phyloP scores from a whole-genome alignment of 345 rosid species.

The Capsella bursapastoris region DNA sequence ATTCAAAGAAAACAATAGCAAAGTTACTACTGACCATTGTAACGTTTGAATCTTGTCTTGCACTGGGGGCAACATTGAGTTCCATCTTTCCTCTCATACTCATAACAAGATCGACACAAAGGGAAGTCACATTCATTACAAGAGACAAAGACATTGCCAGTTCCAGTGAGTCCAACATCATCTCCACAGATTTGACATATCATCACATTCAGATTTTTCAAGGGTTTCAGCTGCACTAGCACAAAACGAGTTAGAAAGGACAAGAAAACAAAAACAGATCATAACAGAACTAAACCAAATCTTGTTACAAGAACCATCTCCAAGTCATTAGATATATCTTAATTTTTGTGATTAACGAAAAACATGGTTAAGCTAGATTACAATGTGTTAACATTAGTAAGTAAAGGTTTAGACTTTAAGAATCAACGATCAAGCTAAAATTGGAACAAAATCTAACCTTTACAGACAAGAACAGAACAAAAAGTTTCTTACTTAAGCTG shows the following conservation, averaged over 20 bases:
- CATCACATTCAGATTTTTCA: slow-evolving; percentile 65
- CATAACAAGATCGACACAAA: slow-evolving; percentile 95
- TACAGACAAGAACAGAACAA: slow-evolving; percentile 12
- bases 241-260: not conserved
- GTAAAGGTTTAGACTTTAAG: slow-evolving; percentile 16
- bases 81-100: slow-evolving; percentile 95
- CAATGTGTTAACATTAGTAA: not conserved
- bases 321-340: not conserved
- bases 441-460: not conserved
- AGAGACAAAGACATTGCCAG: slow-evolving; percentile 79
- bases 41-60: slow-evolving; percentile 88
- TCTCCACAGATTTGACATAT: slow-evolving; percentile 95
- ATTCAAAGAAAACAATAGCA: not conserved
- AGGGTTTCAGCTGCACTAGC: slow-evolving; percentile 68
- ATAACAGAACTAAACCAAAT: not conserved
- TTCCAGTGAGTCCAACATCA: slow-evolving; percentile 63
- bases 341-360: not conserved
- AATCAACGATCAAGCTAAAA: not conserved
- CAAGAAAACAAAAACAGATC: slow-evolving; percentile 3
- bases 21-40: slow-evolving; percentile 58
- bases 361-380: not conserved
- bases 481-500: not conserved
- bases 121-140: slow-evolving; percentile 97
- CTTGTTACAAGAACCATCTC: slow-evolving; percentile 6
- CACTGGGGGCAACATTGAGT: slow-evolving; percentile 96